Percentiles rank a stretch among this genome's conserved stretches.
phyloP scores from a whole-genome alignment of 495 filamentous ascomycete genomes.

The Trichocladium uniseriatum region DNA sequence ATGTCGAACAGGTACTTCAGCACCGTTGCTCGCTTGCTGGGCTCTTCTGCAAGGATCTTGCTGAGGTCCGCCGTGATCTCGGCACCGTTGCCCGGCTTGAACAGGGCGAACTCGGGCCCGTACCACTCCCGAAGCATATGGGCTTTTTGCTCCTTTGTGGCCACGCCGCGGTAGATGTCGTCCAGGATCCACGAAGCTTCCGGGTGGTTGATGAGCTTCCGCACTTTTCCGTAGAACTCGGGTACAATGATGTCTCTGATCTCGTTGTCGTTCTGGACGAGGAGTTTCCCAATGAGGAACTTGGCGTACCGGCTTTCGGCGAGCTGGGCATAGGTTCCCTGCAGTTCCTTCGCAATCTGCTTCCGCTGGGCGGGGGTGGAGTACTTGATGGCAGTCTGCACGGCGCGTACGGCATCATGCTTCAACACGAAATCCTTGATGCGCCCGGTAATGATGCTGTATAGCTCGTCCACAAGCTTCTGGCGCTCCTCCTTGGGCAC shows the following conservation, averaged over 20 bases:
- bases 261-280: slow-evolving; percentile 78
- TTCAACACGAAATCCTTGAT: slow-evolving; percentile 96
- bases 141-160: slow-evolving; percentile 70
- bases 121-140: slow-evolving; percentile 91
- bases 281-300: slow-evolving; percentile 88
- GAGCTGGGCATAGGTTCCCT: slow-evolving; percentile 72
- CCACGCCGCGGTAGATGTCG: slow-evolving; percentile 82
- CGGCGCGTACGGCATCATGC: slow-evolving; percentile 88
- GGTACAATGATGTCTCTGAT: slow-evolving; percentile 79
- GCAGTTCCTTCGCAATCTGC: slow-evolving; percentile 78
- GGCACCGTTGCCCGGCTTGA: slow-evolving; percentile 48
- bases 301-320: slow-evolving; percentile 94
- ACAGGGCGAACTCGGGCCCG: slow-evolving; percentile 83
- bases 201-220: slow-evolving; percentile 86
- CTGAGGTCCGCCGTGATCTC: slow-evolving; percentile 49
- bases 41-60: slow-evolving; percentile 60
- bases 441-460: slow-evolving; percentile 76
- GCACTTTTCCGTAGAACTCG: slow-evolving; percentile 89
- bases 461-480: slow-evolving; percentile 77
- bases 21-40: slow-evolving; percentile 77
- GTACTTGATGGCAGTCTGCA: slow-evolving; percentile 96
- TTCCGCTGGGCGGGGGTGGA: slow-evolving; percentile 72
- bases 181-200: slow-evolving; percentile 97
- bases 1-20: slow-evolving; percentile 76
- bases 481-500: slow-evolving; percentile 78